Evolutionary conservation across 495 filamentous ascomycete species (phyloP), one percentile per base, ranked within the genome.

Genomic region (Penicillium egyptiacum): DNA sequence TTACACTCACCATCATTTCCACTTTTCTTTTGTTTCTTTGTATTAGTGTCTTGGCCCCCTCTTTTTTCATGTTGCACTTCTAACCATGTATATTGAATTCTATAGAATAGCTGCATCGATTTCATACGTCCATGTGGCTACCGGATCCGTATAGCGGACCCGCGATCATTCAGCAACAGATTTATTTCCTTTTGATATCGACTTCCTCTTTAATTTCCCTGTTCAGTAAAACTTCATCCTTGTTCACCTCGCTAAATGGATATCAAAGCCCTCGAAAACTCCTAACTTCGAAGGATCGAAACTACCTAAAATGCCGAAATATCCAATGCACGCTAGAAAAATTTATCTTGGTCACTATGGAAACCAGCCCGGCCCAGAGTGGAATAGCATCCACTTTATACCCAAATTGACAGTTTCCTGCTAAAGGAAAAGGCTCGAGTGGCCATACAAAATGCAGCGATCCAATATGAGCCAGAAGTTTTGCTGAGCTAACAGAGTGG

Each of bases 61-160:
- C 5, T 2, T 0, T 6, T n/a, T n/a, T n/a, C 33, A 1, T 37
- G 33, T 37, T n/a, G 14, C 33, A 5, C 33, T 37, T n/a, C 14
- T 4, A n/a, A n/a, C n/a, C 33, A 37, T 37, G 33, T 17, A 10
- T 46, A 28, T 17, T 28, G 0, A 25, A 45, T n/a, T n/a, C n/a
- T n/a, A n/a, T 46, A 46, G 7, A 10, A 37, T 16, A n/a, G 11
- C 7, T 17, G 14, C 14, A 17, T 23, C 33, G 5, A 28, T 17
- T 25, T 53, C 9, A 35, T n/a, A 22, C 23, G 3, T 28, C 10
- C 2, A 41, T n/a, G 14, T n/a, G 5, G 35, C 4, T 52, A 20
- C 49, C 49, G 56, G 31, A 58, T 45, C 26, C 14, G 11, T 26
- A 8, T 25, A 28, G 48, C 40, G 41, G 35, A 42, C 44, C 23